These are phyloP conservation scores for Bertia moriformis DNA, from an alignment of 2,329 filamentous ascomycete genomes.

Conservation along the genomic window DNA sequence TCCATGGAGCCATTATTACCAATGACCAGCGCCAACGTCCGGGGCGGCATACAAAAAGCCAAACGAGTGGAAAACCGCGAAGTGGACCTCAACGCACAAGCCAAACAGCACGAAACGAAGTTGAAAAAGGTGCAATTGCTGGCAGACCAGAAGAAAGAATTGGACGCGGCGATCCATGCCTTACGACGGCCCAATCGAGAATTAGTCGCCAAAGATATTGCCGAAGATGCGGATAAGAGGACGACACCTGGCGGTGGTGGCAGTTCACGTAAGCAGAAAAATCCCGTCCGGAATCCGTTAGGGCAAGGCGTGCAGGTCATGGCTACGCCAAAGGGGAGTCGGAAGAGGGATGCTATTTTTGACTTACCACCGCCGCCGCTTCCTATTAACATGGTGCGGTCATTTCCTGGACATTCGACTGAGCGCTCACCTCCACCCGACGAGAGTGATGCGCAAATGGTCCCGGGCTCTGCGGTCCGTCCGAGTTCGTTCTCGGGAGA, in stretches of 20 bases:
- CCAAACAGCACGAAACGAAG: constrained; percentile 26
- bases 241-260: constrained; percentile 6
- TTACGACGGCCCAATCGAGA: constrained; percentile 29
- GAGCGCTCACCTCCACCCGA: not conserved
- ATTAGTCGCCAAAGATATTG: constrained; percentile 25
- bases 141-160: constrained; percentile 27
- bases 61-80: constrained; percentile 28
- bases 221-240: constrained; percentile 22
- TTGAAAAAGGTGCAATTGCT: constrained; percentile 25
- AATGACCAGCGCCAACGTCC: constrained; percentile 15
- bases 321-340: constrained; percentile 22
- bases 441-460: not conserved
- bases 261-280: constrained; percentile 14
- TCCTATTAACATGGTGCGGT: not conserved
- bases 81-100: constrained; percentile 26
- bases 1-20: constrained; percentile 21
- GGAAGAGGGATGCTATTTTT: constrained; percentile 4
- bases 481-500: not conserved
- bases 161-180: constrained; percentile 28
- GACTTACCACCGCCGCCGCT: not conserved
- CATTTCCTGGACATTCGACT: not conserved
- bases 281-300: constrained; percentile 12
- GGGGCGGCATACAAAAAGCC: constrained; percentile 25
- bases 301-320: constrained; percentile 23
- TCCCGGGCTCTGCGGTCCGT: not conserved